Base-by-base conservation (phyloP, 73 alveolate genomes). In the Symbiodinium pilosum region DNA sequence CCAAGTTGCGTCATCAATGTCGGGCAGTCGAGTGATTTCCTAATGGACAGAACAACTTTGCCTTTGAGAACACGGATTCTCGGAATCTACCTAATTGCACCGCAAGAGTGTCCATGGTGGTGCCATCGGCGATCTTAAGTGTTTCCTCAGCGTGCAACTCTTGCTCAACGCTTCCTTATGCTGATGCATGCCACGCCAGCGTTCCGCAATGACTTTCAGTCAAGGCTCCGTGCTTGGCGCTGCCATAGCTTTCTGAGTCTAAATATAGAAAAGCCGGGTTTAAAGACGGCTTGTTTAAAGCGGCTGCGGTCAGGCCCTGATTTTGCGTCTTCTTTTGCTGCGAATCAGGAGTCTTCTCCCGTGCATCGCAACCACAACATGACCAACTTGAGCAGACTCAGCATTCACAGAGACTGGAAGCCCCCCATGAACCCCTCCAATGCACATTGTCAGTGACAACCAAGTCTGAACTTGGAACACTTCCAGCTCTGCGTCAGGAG, bases 1-100 rank as follows among this genome's bases (percentile, higher is more conserved):
- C 98, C 98, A 92, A 0, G 98, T 92, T 24, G 98, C 89, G 51
- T 92, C 98, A 36, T 92, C 98, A 34, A 92, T 77, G 92, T 92
- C 98, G 26, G 98, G 98, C 41, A 92, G 42, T 32, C 98, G 83
- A 16, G 98, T 77, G 83, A 92, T 92, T 28, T 89, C 96, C 96
- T 89, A 24, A 41, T 24, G 59, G 21, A 47, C 6, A 47, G n/a
- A n/a, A n/a, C n/a, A n/a, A n/a, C n/a, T n/a, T n/a, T n/a, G n/a
- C n/a, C n/a, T n/a, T n/a, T n/a, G n/a, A n/a, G n/a, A n/a, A 30
- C 71, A 54, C 16, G 32, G n/a, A 54, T 21, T 1, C 2, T 54
- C 71, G 30, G 26, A 54, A 30, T 21, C 71, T 54, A 30, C 26
- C 71, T 3, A 54, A 54, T 12, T 30, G 4, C 30, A 6, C n/a